phyloP scores from a whole-genome alignment of 2,329 filamentous ascomycete genomes.

The Aspergillus sp. region DNA sequence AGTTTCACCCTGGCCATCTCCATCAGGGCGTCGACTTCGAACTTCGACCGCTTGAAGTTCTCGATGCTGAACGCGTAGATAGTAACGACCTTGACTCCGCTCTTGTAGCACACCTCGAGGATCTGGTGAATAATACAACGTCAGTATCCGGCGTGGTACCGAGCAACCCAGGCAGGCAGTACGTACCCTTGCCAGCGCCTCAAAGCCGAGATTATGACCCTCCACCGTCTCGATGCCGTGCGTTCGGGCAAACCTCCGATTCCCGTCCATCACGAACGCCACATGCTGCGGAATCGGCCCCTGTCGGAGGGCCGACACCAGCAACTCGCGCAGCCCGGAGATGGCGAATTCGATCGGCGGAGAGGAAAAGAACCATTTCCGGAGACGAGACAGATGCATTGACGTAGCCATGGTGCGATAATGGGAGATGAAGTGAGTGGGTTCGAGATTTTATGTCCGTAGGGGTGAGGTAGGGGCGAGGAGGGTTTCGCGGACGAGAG shows the following conservation, averaged over 20 bases:
- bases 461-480: neutral
- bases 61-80: conserved; percentile 99
- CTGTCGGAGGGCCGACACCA: conserved; percentile 81
- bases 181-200: conserved; percentile 75
- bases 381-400: conserved; percentile 51
- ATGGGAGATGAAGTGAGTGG: neutral
- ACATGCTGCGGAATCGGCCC: conserved; percentile 90
- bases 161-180: conserved; percentile 2
- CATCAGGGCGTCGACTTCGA: conserved; percentile 95
- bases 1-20: conserved; percentile 95
- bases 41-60: conserved; percentile 94
- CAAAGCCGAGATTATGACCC: conserved; percentile 90
- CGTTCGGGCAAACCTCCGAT: conserved; percentile 78
- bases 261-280: conserved; percentile 99
- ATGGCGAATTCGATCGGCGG: conserved; percentile 89
- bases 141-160: neutral
- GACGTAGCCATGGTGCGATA: conserved; percentile 36
- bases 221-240: conserved; percentile 95
- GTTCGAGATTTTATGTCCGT: neutral
- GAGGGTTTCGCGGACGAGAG: too few species aligned
- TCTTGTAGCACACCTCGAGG: conserved; percentile 96
- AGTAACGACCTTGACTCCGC: conserved; percentile 90
- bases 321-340: conserved; percentile 65
- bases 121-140: conserved; percentile 46
- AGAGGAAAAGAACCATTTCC: conserved; percentile 73